Evolutionary conservation across 1,284 basidiomycete genomes (phyloP).

Genomic region (Rhodotorula sp.): DNA sequence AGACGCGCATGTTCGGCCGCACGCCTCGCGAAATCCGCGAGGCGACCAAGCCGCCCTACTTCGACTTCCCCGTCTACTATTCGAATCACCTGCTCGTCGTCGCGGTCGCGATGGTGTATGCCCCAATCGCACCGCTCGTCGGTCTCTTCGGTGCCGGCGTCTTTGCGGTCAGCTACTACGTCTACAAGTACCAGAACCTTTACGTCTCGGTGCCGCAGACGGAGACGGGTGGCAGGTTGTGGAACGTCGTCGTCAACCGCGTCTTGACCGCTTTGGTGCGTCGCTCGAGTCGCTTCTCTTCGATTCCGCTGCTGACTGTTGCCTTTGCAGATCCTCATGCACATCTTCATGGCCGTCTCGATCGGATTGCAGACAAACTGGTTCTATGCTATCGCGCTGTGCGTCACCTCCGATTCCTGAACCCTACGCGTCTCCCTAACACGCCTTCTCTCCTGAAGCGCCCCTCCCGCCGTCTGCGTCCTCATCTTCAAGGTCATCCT

Average conservation of each 20-base stretch:
- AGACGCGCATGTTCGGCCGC: conserved; percentile 83
- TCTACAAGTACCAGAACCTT: conserved; percentile 91
- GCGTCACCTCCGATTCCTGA: background rate
- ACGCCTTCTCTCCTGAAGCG: background rate
- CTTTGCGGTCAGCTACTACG: conserved; percentile 61
- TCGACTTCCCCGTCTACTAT: conserved; percentile 83
- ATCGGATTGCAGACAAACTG: conserved; percentile 79
- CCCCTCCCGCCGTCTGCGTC: conserved; percentile 54
- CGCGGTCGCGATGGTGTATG: conserved; percentile 82
- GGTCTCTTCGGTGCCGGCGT: conserved; percentile 63
- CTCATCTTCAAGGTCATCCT: conserved; percentile 79
- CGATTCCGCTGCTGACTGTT: too few species aligned
- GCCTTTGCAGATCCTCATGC: conserved; percentile 39
- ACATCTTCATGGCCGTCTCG: conserved; percentile 43
- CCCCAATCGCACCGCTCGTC: conserved; percentile 85
- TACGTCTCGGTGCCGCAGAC: conserved; percentile 84
- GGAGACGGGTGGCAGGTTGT: conserved; percentile 84
- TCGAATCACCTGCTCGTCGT: conserved; percentile 73
- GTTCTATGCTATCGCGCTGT: conserved; percentile 53
- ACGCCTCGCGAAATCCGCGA: conserved; percentile 94
- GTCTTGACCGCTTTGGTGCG: conserved; percentile 69
- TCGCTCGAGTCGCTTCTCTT: conserved; percentile 64
- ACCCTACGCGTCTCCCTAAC: background rate
- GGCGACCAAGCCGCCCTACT: conserved; percentile 90
- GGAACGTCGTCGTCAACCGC: conserved; percentile 88